Evolutionary conservation across 73 alveolate species (phyloP).

Genomic region (Paraurostyla sp.): DNA sequence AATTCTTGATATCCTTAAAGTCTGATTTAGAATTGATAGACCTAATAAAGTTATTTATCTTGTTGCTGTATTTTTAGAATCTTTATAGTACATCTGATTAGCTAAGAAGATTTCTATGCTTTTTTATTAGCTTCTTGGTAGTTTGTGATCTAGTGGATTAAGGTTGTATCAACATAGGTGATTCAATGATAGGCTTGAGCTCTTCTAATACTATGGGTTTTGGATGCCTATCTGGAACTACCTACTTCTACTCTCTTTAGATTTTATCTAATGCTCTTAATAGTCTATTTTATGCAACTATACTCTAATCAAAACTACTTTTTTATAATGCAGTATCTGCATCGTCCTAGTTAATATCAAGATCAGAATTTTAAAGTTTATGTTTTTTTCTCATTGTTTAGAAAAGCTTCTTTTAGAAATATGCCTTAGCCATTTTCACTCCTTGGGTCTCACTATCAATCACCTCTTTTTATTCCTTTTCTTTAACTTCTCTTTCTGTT

Average conservation of each 20-base stretch:
- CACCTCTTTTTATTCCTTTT: not conserved
- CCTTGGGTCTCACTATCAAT: not conserved
- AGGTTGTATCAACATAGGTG: no score
- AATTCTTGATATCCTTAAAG: not conserved
- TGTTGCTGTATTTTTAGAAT: not conserved
- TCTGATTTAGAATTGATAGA: not conserved
- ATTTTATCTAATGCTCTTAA: not conserved
- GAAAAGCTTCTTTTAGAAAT: not conserved
- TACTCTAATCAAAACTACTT: not conserved
- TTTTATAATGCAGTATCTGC: not conserved
- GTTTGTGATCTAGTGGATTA: not conserved
- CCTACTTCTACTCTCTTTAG: not conserved
- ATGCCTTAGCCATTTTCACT: not conserved
- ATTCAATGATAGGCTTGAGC: not conserved
- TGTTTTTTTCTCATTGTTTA: not conserved
- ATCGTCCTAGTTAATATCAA: not conserved
- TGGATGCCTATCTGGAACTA: not conserved
- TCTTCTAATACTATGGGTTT: not conserved
- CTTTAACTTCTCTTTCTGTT: not conserved
- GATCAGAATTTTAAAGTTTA: not conserved
- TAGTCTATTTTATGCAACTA: not conserved
- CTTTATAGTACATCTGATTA: not conserved
- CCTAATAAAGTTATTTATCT: not conserved
- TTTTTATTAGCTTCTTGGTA: not conserved
- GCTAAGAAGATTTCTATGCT: not conserved